A percentile compares a stretch with the other conserved stretches of the same genome.
Evolutionary conservation across 352 stramenopile genomes (phyloP).

Genomic region (Pythium phragmitis): DNA sequence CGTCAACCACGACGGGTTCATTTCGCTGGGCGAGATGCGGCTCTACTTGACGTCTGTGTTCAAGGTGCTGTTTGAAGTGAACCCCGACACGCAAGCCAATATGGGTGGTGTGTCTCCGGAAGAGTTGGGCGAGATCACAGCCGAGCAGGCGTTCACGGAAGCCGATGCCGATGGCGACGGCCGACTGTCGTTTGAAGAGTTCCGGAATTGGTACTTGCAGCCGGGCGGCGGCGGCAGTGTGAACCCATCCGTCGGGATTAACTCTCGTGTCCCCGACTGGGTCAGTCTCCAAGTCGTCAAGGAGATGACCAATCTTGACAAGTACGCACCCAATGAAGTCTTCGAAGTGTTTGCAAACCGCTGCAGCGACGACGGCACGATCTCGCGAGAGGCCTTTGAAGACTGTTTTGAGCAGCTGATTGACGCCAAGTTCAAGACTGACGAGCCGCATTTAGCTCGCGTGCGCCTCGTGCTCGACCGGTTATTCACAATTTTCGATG

Average conservation of each 20-base stretch:
- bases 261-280: conserved; percentile 44
- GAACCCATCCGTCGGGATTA: neutral
- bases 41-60: conserved; percentile 85
- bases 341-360: conserved; percentile 87
- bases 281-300: conserved; percentile 79
- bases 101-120: conserved; percentile 69
- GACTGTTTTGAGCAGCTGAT: conserved; percentile 84
- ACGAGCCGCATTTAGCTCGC: conserved; percentile 59
- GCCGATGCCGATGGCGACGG: conserved; percentile 76
- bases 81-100: conserved; percentile 50
- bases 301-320: conserved; percentile 82
- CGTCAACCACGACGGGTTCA: conserved; percentile 84
- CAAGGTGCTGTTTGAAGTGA: conserved; percentile 85
- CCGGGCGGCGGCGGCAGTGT: conserved; percentile 24
- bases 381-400: conserved; percentile 81
- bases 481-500: conserved; percentile 83
- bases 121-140: conserved; percentile 72
- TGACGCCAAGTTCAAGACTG: conserved; percentile 74
- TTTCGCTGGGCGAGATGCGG: conserved; percentile 83
- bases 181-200: conserved; percentile 82
- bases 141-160: conserved; percentile 79
- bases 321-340: conserved; percentile 78
- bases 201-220: conserved; percentile 78
- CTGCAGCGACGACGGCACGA: conserved; percentile 73
- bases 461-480: conserved; percentile 72